Conservation (phyloP, 192 early-diverging fungal genomes). For the Rhizoclosmatium sp. region DNA sequence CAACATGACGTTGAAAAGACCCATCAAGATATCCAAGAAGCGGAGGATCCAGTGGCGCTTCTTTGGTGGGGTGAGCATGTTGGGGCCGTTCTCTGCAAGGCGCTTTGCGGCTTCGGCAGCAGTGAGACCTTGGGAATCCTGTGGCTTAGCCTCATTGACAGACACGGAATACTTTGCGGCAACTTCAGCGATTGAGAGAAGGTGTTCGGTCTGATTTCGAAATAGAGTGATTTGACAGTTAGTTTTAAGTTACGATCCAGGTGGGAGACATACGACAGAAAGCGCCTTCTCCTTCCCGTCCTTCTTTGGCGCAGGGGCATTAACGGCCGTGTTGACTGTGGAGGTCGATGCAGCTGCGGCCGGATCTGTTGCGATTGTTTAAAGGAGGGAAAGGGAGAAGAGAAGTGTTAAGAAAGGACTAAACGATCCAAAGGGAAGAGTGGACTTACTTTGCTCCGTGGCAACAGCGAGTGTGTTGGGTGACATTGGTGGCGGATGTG, state of each 20-base stretch:
- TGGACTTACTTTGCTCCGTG: no score
- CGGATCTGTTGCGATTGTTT: neutral
- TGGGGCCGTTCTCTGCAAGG: constrained; percentile 51
- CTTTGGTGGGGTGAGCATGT: constrained; percentile 81
- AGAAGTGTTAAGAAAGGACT: no score
- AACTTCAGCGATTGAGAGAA: constrained; percentile 67
- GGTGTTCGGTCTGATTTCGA: constrained; percentile 60
- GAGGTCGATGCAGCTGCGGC: neutral
- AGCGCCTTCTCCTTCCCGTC: neutral
- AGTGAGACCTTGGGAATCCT: constrained; percentile 43
- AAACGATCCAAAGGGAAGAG: no score
- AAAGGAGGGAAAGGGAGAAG: no score
- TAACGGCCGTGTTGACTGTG: neutral
- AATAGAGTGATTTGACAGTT: no score
- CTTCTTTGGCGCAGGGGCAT: neutral
- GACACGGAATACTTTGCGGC: constrained; percentile 53
- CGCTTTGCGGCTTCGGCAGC: constrained; percentile 30
- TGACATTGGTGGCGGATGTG: no score
- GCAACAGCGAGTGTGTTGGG: no score
- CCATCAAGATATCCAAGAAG: constrained; percentile 77
- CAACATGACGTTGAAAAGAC: constrained; percentile 89
- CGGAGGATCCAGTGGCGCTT: constrained; percentile 71
- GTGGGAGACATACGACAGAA: neutral
- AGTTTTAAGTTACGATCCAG: no score
- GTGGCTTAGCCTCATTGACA: constrained; percentile 39